phyloP scores from a whole-genome alignment of 345 rosid species.

The Citrus glauca region DNA sequence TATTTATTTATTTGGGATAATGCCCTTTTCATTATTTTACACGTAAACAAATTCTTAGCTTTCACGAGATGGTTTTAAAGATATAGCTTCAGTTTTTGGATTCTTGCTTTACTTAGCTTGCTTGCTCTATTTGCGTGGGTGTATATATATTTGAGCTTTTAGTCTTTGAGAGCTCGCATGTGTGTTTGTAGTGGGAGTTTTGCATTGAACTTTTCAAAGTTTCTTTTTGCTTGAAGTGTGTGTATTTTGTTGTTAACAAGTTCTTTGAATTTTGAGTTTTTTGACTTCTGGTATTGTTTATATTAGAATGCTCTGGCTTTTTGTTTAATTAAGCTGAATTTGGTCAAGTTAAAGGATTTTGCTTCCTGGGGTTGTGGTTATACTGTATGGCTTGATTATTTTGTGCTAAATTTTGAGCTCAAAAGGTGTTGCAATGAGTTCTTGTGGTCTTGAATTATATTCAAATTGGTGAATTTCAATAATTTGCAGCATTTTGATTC shows the following conservation, averaged over 20 bases:
- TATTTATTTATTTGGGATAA: not conserved
- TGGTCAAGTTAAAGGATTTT: slow-evolving; percentile 2
- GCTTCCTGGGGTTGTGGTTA: slow-evolving; percentile 18
- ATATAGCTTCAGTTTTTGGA: not conserved
- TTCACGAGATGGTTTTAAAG: slow-evolving; percentile 21
- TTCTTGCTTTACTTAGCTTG: slow-evolving; percentile 5
- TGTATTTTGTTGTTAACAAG: slow-evolving; percentile 2
- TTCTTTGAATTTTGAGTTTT: slow-evolving; percentile 10
- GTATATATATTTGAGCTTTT: slow-evolving; percentile 6
- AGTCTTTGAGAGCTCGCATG: not conserved
- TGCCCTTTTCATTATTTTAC: not conserved
- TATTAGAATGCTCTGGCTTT: not conserved
- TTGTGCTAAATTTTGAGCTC: not conserved
- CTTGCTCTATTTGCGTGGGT: not conserved
- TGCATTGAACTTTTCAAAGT: slow-evolving; percentile 8
- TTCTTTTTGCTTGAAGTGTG: slow-evolving; percentile 19
- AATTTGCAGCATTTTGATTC: not conserved
- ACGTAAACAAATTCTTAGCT: slow-evolving; percentile 25
- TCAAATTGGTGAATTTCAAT: not conserved
- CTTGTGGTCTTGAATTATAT: not conserved
- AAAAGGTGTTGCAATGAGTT: not conserved
- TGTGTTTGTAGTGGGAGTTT: slow-evolving; percentile 19
- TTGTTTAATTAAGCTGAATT: not conserved
- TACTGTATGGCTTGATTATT: not conserved
- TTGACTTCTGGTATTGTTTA: not conserved